Conservation (phyloP, 1,139 yeast genomes). For the Saccharomyces hybrid region DNA sequence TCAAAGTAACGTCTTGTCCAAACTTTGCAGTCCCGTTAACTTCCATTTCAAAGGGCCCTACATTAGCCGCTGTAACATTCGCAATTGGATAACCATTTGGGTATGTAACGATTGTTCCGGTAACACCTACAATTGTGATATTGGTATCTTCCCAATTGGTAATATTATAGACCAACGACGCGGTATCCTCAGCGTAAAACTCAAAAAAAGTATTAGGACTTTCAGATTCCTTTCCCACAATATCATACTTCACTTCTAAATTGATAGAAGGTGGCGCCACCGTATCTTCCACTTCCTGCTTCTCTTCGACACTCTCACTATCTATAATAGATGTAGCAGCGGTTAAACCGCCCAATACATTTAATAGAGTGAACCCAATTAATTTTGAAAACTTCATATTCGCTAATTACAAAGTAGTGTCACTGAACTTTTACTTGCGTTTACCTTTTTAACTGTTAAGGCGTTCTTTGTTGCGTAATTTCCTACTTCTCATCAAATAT, state of each 20-base stretch:
- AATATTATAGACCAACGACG: slow-evolving; percentile 49
- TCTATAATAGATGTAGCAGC: not conserved
- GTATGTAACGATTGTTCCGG: slow-evolving; percentile 61
- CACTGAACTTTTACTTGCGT: not conserved
- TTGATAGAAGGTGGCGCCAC: slow-evolving; percentile 1
- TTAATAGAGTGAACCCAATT: not conserved
- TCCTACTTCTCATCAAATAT: not conserved
- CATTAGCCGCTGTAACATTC: slow-evolving; percentile 56
- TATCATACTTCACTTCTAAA: not conserved
- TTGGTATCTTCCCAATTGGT: slow-evolving; percentile 51
- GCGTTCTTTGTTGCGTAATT: not conserved
- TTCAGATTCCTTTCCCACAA: slow-evolving; percentile 1
- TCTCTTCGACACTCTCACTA: not conserved
- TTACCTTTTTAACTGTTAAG: not conserved
- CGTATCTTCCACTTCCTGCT: not conserved
- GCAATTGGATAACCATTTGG: slow-evolving; percentile 41
- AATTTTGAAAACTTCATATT: not conserved
- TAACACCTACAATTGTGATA: slow-evolving; percentile 59
- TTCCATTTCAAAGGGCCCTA: slow-evolving; percentile 54
- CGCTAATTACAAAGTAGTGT: not conserved
- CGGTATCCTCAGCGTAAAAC: slow-evolving; percentile 42
- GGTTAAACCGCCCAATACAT: not conserved
- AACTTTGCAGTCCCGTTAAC: slow-evolving; percentile 45
- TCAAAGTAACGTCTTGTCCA: slow-evolving; percentile 49
- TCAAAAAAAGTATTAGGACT: slow-evolving; percentile 16